Percentiles rank a stretch among this genome's conserved stretches.
phyloP scores from a whole-genome alignment of 257 asterid genomes.

The Fraxinus cuspidata region DNA sequence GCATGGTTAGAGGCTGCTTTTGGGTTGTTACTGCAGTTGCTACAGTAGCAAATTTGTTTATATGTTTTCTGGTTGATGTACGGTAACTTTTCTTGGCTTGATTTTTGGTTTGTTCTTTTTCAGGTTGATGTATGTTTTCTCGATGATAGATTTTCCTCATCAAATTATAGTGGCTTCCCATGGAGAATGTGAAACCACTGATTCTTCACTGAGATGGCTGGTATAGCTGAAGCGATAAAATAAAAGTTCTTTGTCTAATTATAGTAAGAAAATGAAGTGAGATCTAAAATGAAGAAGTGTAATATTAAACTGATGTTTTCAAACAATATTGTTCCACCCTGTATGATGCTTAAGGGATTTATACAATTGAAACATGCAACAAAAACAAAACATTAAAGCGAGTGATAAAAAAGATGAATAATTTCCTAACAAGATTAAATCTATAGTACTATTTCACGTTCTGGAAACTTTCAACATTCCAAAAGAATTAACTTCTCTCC shows the following conservation, averaged over 20 bases:
- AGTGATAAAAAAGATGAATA: neutral
- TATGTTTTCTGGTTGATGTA: neutral
- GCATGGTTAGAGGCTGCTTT: neutral
- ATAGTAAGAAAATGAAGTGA: neutral
- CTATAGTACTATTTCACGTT: neutral
- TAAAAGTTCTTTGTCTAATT: neutral
- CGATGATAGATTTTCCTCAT: neutral
- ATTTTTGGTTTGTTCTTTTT: neutral
- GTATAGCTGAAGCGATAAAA: neutral
- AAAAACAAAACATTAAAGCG: slow-evolving; percentile 11
- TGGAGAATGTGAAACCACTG: neutral
- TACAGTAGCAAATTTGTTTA: neutral
- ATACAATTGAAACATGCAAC: neutral
- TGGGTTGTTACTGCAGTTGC: neutral
- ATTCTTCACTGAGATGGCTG: neutral
- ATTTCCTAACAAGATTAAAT: neutral
- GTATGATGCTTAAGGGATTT: neutral
- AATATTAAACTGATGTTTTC: neutral
- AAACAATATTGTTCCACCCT: neutral
- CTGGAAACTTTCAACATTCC: neutral
- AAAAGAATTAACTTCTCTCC: neutral
- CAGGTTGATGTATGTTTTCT: neutral
- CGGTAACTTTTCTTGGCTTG: neutral
- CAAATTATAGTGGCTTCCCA: neutral
- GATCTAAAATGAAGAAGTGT: neutral